phyloP scores from a whole-genome alignment of 208 protist species.

The Ichthyophonus hoferi region DNA sequence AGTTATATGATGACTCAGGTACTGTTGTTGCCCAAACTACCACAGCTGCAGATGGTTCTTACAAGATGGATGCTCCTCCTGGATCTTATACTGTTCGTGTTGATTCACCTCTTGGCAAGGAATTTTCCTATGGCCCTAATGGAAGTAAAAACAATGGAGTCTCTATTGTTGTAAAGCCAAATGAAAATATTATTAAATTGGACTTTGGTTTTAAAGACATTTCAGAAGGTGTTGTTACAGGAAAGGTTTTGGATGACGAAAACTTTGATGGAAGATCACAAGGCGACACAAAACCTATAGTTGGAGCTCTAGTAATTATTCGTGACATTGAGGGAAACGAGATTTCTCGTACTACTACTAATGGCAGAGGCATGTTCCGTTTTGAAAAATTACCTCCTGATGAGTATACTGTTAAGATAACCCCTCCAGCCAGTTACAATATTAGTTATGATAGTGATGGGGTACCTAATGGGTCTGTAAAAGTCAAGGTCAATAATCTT shows the following conservation, averaged over 20 bases:
- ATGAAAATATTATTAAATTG: not conserved
- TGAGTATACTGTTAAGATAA: not conserved
- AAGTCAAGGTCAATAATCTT: not conserved
- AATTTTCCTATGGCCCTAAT: not conserved
- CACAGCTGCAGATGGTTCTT: not conserved
- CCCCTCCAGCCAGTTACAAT: not conserved
- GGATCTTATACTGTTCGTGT: not conserved
- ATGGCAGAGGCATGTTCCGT: not conserved
- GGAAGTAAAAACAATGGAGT: not conserved
- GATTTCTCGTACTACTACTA: not conserved
- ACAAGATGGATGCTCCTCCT: not conserved
- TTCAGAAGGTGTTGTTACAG: not conserved
- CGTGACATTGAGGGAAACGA: not conserved
- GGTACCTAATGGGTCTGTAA: not conserved
- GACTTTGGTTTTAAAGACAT: not conserved
- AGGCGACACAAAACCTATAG: not conserved
- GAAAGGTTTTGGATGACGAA: not conserved
- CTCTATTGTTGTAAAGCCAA: not conserved
- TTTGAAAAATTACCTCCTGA: not conserved
- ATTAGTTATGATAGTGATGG: not conserved
- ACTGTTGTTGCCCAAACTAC: not conserved
- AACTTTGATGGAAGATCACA: not conserved
- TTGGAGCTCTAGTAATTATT: not conserved
- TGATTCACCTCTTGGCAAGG: not conserved
- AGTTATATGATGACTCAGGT: not conserved